A percentile compares a stretch with the other conserved stretches of the same genome.
These are phyloP conservation scores for Cystoisospora suis DNA, from an alignment of 169 alveolate species.

Conservation along the genomic window DNA sequence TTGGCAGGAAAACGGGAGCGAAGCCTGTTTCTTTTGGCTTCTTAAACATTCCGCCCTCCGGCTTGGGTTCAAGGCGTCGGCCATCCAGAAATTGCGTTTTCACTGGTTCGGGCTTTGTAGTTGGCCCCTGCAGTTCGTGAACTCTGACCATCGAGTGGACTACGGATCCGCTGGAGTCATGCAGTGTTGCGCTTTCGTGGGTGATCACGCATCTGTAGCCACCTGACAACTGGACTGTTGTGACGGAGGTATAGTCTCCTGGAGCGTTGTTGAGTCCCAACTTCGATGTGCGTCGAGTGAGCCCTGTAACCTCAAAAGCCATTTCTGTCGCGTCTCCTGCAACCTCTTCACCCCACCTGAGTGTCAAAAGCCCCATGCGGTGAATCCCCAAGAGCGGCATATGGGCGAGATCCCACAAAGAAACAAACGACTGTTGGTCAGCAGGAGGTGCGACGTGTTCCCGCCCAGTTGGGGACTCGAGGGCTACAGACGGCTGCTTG, in stretches of 20 bases:
- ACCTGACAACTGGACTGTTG: not conserved
- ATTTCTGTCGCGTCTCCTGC: not conserved
- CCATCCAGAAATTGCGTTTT: not conserved
- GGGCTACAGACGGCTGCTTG: no score
- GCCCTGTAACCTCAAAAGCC: not conserved
- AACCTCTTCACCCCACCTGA: not conserved
- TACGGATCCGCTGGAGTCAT: not conserved
- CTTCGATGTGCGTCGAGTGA: not conserved
- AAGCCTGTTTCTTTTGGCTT: slow-evolving; percentile 27
- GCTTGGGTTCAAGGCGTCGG: not conserved
- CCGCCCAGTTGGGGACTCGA: no score
- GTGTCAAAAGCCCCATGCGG: not conserved
- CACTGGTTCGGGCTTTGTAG: not conserved
- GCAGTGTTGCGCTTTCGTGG: not conserved
- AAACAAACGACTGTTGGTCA: slow-evolving; percentile 10
- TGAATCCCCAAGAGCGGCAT: not conserved
- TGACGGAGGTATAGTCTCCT: not conserved
- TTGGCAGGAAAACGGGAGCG: slow-evolving; percentile 23
- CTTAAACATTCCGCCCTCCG: not conserved
- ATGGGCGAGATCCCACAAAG: not conserved
- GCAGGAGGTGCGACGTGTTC: no score
- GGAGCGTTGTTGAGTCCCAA: not conserved
- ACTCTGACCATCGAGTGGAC: not conserved
- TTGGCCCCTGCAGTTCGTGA: not conserved
- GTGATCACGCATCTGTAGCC: slow-evolving; percentile 2